phyloP scores from a whole-genome alignment of 1,284 basidiomycete genomes.

The Tilletia caries region DNA sequence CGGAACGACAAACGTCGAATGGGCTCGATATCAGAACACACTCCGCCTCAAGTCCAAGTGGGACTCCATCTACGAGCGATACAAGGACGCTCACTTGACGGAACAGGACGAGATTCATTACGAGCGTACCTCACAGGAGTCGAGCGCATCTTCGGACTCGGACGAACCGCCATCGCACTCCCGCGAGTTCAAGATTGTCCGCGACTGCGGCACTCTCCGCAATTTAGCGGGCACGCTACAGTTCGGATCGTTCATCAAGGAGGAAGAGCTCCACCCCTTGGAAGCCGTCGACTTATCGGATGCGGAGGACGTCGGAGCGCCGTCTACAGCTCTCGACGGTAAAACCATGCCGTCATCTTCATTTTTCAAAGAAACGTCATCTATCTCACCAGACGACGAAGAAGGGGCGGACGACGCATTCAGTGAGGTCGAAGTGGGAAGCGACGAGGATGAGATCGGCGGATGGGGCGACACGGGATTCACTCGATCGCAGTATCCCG shows the following conservation, averaged over 20 bases:
- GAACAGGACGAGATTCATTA: conserved; percentile 48
- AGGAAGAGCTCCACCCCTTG: conserved; percentile 33
- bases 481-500: background rate
- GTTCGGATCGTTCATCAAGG: conserved; percentile 47
- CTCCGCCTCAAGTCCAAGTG: conserved; percentile 45
- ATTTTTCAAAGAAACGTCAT: background rate
- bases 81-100: conserved; percentile 46
- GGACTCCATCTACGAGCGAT: conserved; percentile 47
- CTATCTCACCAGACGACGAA: background rate
- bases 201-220: conserved; percentile 42
- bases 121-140: background rate
- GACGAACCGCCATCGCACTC: background rate
- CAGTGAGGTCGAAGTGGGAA: conserved; percentile 5
- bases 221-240: conserved; percentile 29
- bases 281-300: background rate
- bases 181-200: conserved; percentile 15
- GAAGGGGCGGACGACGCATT: background rate
- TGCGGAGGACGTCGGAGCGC: background rate
- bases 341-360: background rate
- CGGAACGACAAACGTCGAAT: conserved; percentile 42
- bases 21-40: conserved; percentile 38
- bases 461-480: conserved; percentile 7
- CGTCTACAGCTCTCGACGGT: background rate
- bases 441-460: conserved; percentile 16
- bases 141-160: background rate